Conservation (phyloP, 2,329 filamentous ascomycete genomes). For the Aspergillus sp. region DNA sequence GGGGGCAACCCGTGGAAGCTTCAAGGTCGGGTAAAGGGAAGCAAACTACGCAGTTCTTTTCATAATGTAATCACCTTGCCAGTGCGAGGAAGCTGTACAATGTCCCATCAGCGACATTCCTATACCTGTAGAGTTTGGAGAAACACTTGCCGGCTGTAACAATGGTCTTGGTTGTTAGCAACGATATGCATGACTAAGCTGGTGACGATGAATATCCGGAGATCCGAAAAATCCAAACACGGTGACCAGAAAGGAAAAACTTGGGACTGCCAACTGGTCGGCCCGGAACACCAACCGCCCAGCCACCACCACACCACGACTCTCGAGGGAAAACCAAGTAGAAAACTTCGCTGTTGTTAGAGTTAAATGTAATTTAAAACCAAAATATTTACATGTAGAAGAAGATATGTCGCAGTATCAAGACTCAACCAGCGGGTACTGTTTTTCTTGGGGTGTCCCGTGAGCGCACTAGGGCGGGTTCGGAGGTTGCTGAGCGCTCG, state of each 20-base stretch:
- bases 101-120: no score
- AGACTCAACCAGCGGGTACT: neutral
- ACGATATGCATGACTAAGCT: slow-evolving; percentile 42
- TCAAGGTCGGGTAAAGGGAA: no score
- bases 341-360: neutral
- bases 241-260: slow-evolving; percentile 28
- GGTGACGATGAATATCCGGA: slow-evolving; percentile 37
- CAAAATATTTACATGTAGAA: neutral
- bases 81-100: no score
- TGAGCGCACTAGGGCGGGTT: slow-evolving; percentile 43
- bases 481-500: slow-evolving; percentile 42
- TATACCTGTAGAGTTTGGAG: no score
- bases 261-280: slow-evolving; percentile 34
- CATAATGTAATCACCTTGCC: no score
- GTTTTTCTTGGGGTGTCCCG: slow-evolving; percentile 27
- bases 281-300: slow-evolving; percentile 18
- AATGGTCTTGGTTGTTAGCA: slow-evolving; percentile 31
- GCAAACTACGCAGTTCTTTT: no score
- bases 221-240: slow-evolving; percentile 38
- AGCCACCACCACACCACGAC: slow-evolving; percentile 8
- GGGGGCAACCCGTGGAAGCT: neutral
- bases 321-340: neutral
- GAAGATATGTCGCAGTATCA: neutral
- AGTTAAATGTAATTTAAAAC: slow-evolving; percentile 8
- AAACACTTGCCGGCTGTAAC: neutral